Evolutionary conservation across 495 filamentous ascomycete species (phyloP).

Genomic region (Chaetomium cochliodes): DNA sequence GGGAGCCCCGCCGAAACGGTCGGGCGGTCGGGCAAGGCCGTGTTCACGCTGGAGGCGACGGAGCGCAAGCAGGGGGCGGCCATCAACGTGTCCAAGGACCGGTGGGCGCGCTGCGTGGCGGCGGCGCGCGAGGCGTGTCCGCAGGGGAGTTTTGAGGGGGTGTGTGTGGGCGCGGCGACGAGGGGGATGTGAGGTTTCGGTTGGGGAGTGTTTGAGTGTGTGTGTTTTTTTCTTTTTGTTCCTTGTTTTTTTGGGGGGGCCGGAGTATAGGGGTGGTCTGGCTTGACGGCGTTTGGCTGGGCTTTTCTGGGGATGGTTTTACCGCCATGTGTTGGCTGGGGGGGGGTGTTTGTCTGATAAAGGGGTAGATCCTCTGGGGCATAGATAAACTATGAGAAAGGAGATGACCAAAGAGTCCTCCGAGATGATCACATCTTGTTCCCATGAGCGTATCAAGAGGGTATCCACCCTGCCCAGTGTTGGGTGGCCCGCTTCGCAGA

Average conservation of each 20-base stretch:
- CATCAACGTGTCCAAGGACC: slow-evolving; percentile 51
- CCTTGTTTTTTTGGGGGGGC: neutral
- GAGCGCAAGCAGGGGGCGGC: slow-evolving; percentile 36
- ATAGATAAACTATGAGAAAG: neutral
- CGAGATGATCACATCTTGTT: neutral
- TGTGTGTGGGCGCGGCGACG: slow-evolving; percentile 52
- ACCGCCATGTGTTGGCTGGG: neutral
- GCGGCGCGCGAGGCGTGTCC: slow-evolving; percentile 51
- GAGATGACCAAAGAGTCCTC: neutral
- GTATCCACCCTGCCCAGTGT: no score
- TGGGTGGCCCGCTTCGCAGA: neutral
- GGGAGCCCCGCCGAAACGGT: slow-evolving; percentile 41
- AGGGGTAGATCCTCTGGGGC: slow-evolving; percentile 3
- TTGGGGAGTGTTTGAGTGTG: slow-evolving; percentile 34
- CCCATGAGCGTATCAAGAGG: neutral
- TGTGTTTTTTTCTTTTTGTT: neutral
- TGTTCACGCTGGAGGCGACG: slow-evolving; percentile 43
- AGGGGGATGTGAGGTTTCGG: slow-evolving; percentile 47
- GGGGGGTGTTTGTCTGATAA: neutral
- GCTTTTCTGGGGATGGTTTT: neutral
- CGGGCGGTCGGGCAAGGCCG: slow-evolving; percentile 47
- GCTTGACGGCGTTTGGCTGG: neutral
- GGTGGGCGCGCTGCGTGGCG: slow-evolving; percentile 53
- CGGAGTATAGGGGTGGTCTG: no score
- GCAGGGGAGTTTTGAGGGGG: slow-evolving; percentile 44